These are phyloP conservation scores for Candida chilensis DNA, from an alignment of 805 yeast genomes.

Conservation along the genomic window DNA sequence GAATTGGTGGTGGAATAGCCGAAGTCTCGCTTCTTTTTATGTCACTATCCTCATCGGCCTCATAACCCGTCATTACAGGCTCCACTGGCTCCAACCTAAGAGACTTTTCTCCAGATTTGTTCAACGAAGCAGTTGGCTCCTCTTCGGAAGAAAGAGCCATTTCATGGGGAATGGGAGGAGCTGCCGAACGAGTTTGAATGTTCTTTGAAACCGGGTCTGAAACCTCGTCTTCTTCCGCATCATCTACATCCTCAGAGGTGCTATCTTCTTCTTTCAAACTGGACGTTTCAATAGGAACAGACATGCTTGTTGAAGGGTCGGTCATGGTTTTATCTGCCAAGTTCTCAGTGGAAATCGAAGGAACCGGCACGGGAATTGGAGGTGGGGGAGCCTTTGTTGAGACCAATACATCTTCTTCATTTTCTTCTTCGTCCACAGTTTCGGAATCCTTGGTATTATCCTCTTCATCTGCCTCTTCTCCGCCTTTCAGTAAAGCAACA, in stretches of 20 bases:
- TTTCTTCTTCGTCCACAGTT: constrained; percentile 5
- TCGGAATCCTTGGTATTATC: constrained; percentile 11
- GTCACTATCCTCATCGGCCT: constrained; percentile 54
- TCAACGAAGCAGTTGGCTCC: neutral
- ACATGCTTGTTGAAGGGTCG: too few species aligned
- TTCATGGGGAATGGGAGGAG: too few species aligned
- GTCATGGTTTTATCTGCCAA: too few species aligned
- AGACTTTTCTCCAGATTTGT: neutral
- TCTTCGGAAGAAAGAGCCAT: neutral
- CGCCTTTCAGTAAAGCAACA: constrained; percentile 9
- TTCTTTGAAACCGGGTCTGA: constrained; percentile 3
- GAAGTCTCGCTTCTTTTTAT: constrained; percentile 3
- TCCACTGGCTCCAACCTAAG: too few species aligned
- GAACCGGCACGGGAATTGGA: constrained; percentile 2
- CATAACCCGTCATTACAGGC: constrained; percentile 72
- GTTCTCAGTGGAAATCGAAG: too few species aligned
- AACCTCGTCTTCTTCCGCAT: too few species aligned
- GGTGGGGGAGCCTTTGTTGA: constrained; percentile 2
- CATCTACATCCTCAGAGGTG: too few species aligned
- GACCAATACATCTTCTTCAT: constrained; percentile 2
- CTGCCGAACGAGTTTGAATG: too few species aligned
- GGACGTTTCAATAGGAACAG: too few species aligned
- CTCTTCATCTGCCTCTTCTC: constrained; percentile 5
- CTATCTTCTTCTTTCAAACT: too few species aligned
- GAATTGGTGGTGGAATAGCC: constrained; percentile 4